Base-by-base conservation (phyloP, 2,329 filamentous ascomycete species). In the Aspergillus vadensis region DNA sequence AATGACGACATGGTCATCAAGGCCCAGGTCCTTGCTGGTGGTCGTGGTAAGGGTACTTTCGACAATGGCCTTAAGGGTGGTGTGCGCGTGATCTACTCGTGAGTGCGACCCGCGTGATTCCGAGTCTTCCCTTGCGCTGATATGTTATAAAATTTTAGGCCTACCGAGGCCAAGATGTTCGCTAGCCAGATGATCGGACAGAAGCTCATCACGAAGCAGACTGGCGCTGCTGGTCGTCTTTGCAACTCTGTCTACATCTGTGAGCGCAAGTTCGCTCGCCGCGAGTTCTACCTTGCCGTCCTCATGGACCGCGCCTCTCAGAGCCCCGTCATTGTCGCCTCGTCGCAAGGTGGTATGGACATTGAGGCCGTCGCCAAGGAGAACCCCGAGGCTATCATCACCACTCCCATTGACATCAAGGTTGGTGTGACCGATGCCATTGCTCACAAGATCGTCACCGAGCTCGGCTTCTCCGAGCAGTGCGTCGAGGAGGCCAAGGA, bases 181-280 rank as follows among this genome's bases (percentile, higher is more conserved):
- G 94, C 95, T 71, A 87, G 94, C 71, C 93, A 99, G 85, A 99
- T 99, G 95, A 98, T 99, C 81, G 95, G 95, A 76, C 94, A 99
- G 84, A 97, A 97, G 83, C 92, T 99, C 81, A 87, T 99, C 82
- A 99, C 95, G 80, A 99, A 99, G 88, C 95, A 99, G 85, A 99
- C 95, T 61, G 95, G 95, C 78, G 91, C 94, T 71, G 86, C 81
- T 71, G 95, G 95, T 76, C 92, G 95, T 79, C 87, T 96, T 77
- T 99, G 95, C 87, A 98, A 91, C 81, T 87, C 93, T 66, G 95
- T 99, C 77, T 98, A 96, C 85, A 98, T 99, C 78, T 96, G 94
- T 82, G 95, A 99, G 86, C 93, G 95, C 86, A 99, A 99, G 85
- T 99, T 97, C 76, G 95, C 95, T 72, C 92, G 95, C 70, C 90